These are phyloP conservation scores for Cytospora piceae DNA, from an alignment of 2,329 filamentous ascomycete species.

Conservation along the genomic window DNA sequence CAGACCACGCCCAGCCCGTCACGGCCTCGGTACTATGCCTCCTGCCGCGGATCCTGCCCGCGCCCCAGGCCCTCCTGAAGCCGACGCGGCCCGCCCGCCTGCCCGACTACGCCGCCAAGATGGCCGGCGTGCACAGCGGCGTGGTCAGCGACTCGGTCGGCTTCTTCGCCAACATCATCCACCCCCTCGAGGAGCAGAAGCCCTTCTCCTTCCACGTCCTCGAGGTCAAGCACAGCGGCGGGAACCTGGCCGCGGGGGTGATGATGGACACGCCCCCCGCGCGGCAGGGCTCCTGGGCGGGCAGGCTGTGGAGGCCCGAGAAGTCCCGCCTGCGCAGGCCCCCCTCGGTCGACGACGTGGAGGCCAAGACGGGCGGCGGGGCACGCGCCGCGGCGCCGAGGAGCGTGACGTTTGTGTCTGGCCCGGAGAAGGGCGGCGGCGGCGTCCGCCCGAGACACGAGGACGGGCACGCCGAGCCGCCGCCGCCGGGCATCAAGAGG, in stretches of 20 bases:
- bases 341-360: neutral
- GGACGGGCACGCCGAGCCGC: conserved; percentile 39
- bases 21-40: conserved; percentile 56
- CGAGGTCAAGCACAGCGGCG: conserved; percentile 49
- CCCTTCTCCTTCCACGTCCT: conserved; percentile 54
- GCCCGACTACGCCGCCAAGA: conserved; percentile 57
- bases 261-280: neutral
- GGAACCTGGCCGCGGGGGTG: neutral
- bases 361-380: neutral
- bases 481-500: conserved; percentile 36
- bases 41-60: conserved; percentile 63
- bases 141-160: conserved; percentile 58
- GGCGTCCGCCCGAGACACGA: conserved; percentile 33
- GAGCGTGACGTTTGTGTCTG: conserved; percentile 17
- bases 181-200: conserved; percentile 54
- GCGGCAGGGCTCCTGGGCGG: neutral
- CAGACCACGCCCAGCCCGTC: conserved; percentile 60
- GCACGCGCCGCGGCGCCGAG: neutral
- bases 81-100: conserved; percentile 58
- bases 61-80: conserved; percentile 65
- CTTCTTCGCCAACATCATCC: conserved; percentile 65
- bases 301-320: neutral
- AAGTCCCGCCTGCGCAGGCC: neutral
- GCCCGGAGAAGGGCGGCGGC: conserved; percentile 31
- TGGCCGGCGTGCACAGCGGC: conserved; percentile 63